phyloP scores from a whole-genome alignment of 805 yeast genomes.

The Kurtzmaniella fragi region DNA sequence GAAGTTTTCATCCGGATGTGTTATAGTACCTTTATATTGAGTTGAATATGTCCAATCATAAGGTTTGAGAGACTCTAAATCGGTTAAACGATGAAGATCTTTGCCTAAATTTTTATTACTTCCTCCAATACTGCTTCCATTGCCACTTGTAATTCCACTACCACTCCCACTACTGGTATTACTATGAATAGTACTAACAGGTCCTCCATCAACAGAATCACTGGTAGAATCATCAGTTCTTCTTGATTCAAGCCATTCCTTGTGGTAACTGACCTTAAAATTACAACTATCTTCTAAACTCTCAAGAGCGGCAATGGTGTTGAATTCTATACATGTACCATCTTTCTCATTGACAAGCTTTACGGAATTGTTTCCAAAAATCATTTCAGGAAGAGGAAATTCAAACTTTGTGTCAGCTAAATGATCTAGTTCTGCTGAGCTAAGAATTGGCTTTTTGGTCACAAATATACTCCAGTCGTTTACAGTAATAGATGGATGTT shows the following conservation, averaged over 20 bases:
- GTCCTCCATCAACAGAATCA: not conserved
- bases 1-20: slow-evolving; percentile 3
- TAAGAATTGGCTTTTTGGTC: slow-evolving; percentile 70
- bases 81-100: slow-evolving; percentile 36
- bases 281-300: slow-evolving; percentile 29
- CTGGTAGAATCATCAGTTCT: slow-evolving; percentile 10
- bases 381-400: slow-evolving; percentile 95
- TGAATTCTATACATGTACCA: slow-evolving; percentile 53
- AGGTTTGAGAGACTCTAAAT: slow-evolving; percentile 64
- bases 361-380: slow-evolving; percentile 79
- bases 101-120: slow-evolving; percentile 21
- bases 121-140: slow-evolving; percentile 14
- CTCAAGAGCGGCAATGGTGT: slow-evolving; percentile 67
- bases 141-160: slow-evolving; percentile 18
- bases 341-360: slow-evolving; percentile 39
- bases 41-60: slow-evolving; percentile 97
- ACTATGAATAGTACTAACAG: not conserved
- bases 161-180: not conserved
- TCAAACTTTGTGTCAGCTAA: slow-evolving; percentile 55
- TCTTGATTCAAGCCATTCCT: slow-evolving; percentile 63
- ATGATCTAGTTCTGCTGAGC: slow-evolving; percentile 65
- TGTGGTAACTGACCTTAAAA: slow-evolving; percentile 72
- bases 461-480: slow-evolving; percentile 76
- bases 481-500: slow-evolving; percentile 64
- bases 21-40: slow-evolving; percentile 59